Evolutionary conservation across 139 green algal species (phyloP), one percentile per base, ranked within the genome.

Genomic region (Ulvella scutata): DNA sequence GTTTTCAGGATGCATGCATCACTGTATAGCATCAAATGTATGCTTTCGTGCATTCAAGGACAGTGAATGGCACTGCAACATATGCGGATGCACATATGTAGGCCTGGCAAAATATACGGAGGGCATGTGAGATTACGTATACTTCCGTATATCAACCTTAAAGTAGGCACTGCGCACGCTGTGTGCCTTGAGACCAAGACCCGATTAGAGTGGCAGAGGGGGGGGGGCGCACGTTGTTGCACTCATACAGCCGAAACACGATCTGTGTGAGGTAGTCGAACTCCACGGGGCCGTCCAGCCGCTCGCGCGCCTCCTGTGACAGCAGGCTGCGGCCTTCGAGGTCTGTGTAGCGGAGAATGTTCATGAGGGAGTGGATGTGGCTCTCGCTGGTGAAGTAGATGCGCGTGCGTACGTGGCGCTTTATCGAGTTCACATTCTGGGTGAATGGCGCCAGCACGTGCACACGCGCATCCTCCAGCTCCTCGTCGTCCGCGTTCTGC

Each of bases 311-410:
- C 34, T 85, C 74, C 13, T 85, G 43, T 20, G 61, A 72, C 13
- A 86, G 61, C 67, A 86, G 51, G 74, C 37, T 61, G 9, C 37
- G 35, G 72, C 72, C 35, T 23, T 61, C 35, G 72, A 33, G 72
- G 10, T 76, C 35, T 29, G 28, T n/a, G 79, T 88, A 96, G 35
- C 89, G 86, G 74, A 98, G 83, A 37, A 97, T 88, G 78, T 98
- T 98, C 75, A 98, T 79, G 31, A 98, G 83, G 4, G 90, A 94
- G 82, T 98, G 94, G 73, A 97, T 91, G 81, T 98, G 94, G 1
- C 79, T 90, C 84, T 97, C 92, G 10, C 85, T 94, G 9, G 94
- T 99, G 85, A 98, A 99, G 89, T 99, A 99, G 84, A 99, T 93
- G 81, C 94, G 89, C 6, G 94, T 98, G 61, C 93, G 88, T 44